Base-by-base conservation (phyloP, 495 filamentous ascomycete genomes). In the Talaromyces proteolyticus region DNA sequence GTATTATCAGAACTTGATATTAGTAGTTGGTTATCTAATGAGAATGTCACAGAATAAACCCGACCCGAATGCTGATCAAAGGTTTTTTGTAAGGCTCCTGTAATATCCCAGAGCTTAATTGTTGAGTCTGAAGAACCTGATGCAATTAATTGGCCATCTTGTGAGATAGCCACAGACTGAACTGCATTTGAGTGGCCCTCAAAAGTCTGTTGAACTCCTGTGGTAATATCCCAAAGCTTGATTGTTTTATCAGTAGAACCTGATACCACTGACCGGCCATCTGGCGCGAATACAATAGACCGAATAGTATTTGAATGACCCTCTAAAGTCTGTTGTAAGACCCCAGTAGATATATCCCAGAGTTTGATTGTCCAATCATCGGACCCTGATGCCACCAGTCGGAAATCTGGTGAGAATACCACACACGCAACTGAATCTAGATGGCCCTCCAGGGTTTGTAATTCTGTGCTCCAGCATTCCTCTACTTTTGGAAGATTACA, bases 101-200 rank as follows among this genome's bases (percentile, higher is more conserved):
- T 60, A 3, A 49, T 20, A 57, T 69, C 55, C 67, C 65, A 70
- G 51, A 70, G 47, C 26, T 50, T 50, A 20, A 71, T 53, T 8
- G 52, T 62, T 4, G 42, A 25, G 26, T 70, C 63, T 7, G 36
- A 42, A 18, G 62, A 62, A 16, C 47, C 58, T n/a, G 60, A 68
- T 6, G 63, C 67, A 4, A 69, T 17, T 42, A 50, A 49, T 42
- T 57, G 34, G 44, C 59, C 50, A 53, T 66, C 49, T 20, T 52
- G 50, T 44, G 59, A 60, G 60, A 66, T 66, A 17, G 49, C 57
- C 19, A 70, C 53, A 16, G 55, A 26, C 10, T 29, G 41, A 38
- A 63, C 60, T 17, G 4, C 44, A 43, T 29, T n/a, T n/a, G n/a
- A n/a, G n/a, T n/a, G n/a, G n/a, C n/a, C n/a, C n/a, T n/a, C n/a